Conservation (phyloP, 768 basidiomycete genomes). For the Dentipellis fragilis region DNA sequence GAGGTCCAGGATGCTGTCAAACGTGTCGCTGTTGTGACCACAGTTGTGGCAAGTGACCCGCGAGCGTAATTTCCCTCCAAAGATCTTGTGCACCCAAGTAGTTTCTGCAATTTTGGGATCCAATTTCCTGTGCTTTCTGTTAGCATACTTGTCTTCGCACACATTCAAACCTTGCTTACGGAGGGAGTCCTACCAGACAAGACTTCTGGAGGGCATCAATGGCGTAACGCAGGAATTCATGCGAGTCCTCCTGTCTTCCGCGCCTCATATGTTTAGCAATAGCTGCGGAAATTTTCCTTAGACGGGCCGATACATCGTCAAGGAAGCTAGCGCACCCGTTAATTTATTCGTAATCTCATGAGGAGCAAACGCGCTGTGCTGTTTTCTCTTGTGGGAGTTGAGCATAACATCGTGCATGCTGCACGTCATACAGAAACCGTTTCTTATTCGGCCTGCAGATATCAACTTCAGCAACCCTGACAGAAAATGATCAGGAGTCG, state of each 20-base stretch:
- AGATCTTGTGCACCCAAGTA: constrained; percentile 90
- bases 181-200: constrained; percentile 59
- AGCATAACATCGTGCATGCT: constrained; percentile 46
- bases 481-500: background rate
- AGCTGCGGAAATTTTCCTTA: constrained; percentile 31
- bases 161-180: constrained; percentile 36
- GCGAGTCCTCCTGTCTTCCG: constrained; percentile 95
- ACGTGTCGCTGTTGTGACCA: constrained; percentile 85
- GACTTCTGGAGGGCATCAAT: constrained; percentile 87
- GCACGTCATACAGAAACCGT: constrained; percentile 74
- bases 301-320: background rate
- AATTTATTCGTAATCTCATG: constrained; percentile 55
- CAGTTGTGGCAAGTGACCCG: constrained; percentile 82
- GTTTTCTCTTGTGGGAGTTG: constrained; percentile 35
- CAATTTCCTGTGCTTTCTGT: constrained; percentile 40
- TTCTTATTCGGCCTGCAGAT: constrained; percentile 29
- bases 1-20: constrained; percentile 89
- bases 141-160: background rate
- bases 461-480: background rate
- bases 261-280: constrained; percentile 87
- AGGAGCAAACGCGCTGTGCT: constrained; percentile 44
- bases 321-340: constrained; percentile 39
- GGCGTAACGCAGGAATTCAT: constrained; percentile 93
- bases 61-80: constrained; percentile 87
- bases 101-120: constrained; percentile 69